phyloP scores from a whole-genome alignment of 495 filamentous ascomycete genomes.

The Darksidea phi region DNA sequence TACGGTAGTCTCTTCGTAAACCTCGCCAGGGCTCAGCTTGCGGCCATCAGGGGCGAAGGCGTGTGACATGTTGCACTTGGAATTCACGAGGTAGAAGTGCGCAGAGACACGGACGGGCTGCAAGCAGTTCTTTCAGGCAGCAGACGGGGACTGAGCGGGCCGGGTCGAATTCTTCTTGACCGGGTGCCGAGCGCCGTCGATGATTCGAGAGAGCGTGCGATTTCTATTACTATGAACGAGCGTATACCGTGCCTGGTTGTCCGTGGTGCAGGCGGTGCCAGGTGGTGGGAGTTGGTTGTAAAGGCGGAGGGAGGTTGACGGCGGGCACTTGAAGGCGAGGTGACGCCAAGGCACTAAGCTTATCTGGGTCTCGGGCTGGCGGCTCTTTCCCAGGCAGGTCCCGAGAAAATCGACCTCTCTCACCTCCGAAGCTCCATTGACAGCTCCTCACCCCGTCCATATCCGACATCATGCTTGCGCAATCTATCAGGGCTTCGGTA shows the following conservation, averaged over 20 bases:
- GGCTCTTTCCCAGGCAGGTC: neutral
- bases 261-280: constrained; percentile 15
- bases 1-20: constrained; percentile 35
- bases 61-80: neutral
- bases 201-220: neutral
- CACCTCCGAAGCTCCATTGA: constrained; percentile 21
- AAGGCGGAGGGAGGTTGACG: neutral
- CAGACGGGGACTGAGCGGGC: neutral
- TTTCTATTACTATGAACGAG: constrained; percentile 16
- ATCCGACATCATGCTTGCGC: constrained; percentile 42
- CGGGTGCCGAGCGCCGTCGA: neutral
- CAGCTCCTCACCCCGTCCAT: constrained; percentile 21
- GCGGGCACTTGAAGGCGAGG: neutral
- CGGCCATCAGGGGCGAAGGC: constrained; percentile 26
- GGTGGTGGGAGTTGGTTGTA: constrained; percentile 8
- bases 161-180: neutral
- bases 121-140: neutral
- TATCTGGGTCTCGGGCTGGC: neutral
- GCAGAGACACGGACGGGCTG: neutral
- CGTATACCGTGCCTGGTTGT: constrained; percentile 12
- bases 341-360: constrained; percentile 1
- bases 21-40: constrained; percentile 45
- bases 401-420: constrained; percentile 16
- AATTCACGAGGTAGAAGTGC: neutral
- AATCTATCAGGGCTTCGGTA: constrained; percentile 48